Base-by-base conservation (phyloP, 176 grass and related monocot species). In the Raddia guianensis region DNA sequence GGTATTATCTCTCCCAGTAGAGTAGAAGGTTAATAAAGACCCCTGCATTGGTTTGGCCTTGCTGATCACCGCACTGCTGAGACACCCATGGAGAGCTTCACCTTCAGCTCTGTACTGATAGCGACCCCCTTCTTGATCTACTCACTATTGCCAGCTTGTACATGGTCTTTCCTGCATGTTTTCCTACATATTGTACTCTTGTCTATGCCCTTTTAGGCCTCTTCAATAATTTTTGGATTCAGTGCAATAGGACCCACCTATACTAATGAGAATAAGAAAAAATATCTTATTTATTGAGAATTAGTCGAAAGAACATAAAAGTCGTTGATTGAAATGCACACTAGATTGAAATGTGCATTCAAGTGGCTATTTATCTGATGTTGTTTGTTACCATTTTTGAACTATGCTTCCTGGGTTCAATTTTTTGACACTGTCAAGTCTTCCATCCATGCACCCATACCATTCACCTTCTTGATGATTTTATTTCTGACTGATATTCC, bases 361-460 rank as follows among this genome's bases (percentile, higher is more conserved):
- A 62, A 62, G 45, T 81, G 67, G 14, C 1, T 76, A 46, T 81
- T 80, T 69, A 15, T 69, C 63, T 5, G 47, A 74, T 66, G 4
- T 34, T 79, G 53, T 62, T 37, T 69, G 20, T 50, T 80, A 56
- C 51, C 69, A 71, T 76, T 34, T 78, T 66, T 48, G 60, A 63
- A 48, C 73, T 67, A 70, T 56, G 67, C 68, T 40, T 54, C 12
- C 57, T 48, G 45, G n/a, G 37, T 49, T 0, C 0, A 42, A 8
- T 27, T 49, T 68, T 63, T 49, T 43, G 16, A 70, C 54, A 75
- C 57, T 12, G 40, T 55, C 7, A 10, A 44, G 68, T 73, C 51
- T 70, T 68, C 73, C 49, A 70, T 81, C 54, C 64, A 49, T 64
- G 40, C 18, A 76, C 52, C 57, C 70, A 66, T 75, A 46, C 53